A percentile compares a stretch with the other conserved stretches of the same genome.
These are phyloP conservation scores for Jasminum sambac DNA, from an alignment of 257 asterid genomes.

Conservation along the genomic window DNA sequence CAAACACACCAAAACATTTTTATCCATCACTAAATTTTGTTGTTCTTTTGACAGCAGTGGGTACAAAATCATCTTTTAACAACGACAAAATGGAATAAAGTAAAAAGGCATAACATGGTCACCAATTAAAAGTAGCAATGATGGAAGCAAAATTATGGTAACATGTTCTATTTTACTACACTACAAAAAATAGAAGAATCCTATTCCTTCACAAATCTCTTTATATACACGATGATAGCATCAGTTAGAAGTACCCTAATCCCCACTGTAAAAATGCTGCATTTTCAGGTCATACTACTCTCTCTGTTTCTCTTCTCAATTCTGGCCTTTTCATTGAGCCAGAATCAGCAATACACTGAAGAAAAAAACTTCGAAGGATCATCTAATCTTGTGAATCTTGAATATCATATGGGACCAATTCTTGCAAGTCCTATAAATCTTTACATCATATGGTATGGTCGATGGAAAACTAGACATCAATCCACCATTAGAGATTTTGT, in stretches of 20 bases:
- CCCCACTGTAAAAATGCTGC: slow-evolving; percentile 22
- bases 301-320: slow-evolving; percentile 21
- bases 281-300: slow-evolving; percentile 25
- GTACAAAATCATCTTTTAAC: slow-evolving; percentile 24
- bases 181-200: slow-evolving; percentile 33
- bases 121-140: slow-evolving; percentile 45
- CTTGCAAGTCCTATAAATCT: slow-evolving; percentile 57
- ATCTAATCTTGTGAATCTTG: slow-evolving; percentile 59
- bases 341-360: slow-evolving; percentile 29
- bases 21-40: too few relatives aligned
- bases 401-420: slow-evolving; percentile 85
- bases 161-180: slow-evolving; percentile 33
- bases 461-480: slow-evolving; percentile 59
- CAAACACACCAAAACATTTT: too few relatives aligned
- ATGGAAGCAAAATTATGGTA: slow-evolving; percentile 36
- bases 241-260: neutral
- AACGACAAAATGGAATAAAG: slow-evolving; percentile 29
- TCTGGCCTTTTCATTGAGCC: slow-evolving; percentile 30
- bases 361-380: slow-evolving; percentile 72
- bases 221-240: slow-evolving; percentile 23
- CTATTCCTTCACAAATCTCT: slow-evolving; percentile 9
- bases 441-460: slow-evolving; percentile 77
- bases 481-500: slow-evolving; percentile 68
- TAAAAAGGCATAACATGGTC: slow-evolving; percentile 34
- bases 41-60: neutral